Conservation (phyloP, 208 protist genomes). For the Wallacemonas sp. region DNA sequence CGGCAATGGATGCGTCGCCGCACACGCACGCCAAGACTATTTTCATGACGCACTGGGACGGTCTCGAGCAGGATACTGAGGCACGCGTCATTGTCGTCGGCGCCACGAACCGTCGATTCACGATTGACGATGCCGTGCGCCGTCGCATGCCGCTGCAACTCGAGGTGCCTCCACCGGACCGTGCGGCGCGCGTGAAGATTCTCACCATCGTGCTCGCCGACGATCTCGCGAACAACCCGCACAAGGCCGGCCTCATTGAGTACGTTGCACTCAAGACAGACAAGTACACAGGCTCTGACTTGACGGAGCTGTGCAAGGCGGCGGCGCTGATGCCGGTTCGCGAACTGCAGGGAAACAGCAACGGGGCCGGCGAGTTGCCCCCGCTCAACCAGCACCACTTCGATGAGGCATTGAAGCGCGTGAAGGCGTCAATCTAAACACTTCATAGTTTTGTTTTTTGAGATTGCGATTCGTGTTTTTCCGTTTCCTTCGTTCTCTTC, state of each 20-base stretch:
- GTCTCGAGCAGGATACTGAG: conserved; percentile 47
- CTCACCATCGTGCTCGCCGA: conserved; percentile 70
- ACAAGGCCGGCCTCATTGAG: conserved; percentile 55
- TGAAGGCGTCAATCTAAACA: conserved; percentile 55
- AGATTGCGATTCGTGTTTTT: background rate
- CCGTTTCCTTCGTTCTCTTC: background rate
- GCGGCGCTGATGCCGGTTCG: conserved; percentile 72
- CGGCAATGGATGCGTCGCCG: conserved; percentile 54
- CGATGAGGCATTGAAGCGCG: conserved; percentile 64
- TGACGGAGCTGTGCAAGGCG: conserved; percentile 93
- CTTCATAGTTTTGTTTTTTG: background rate
- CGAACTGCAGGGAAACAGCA: conserved; percentile 40
- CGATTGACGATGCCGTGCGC: conserved; percentile 92
- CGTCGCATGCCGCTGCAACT: conserved; percentile 88
- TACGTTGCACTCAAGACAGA: conserved; percentile 81
- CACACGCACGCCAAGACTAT: conserved; percentile 88
- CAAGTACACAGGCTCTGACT: conserved; percentile 92
- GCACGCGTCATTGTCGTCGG: conserved; percentile 85
- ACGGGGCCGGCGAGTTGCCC: conserved; percentile 35
- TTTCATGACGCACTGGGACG: conserved; percentile 93
- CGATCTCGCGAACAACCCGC: conserved; percentile 53
- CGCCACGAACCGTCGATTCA: conserved; percentile 88
- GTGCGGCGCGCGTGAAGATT: conserved; percentile 62
- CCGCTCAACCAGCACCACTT: conserved; percentile 70
- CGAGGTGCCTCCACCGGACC: conserved; percentile 74